Evolutionary conservation across 257 asterid genomes (phyloP).

Genomic region (Solanum pinnatisectum): DNA sequence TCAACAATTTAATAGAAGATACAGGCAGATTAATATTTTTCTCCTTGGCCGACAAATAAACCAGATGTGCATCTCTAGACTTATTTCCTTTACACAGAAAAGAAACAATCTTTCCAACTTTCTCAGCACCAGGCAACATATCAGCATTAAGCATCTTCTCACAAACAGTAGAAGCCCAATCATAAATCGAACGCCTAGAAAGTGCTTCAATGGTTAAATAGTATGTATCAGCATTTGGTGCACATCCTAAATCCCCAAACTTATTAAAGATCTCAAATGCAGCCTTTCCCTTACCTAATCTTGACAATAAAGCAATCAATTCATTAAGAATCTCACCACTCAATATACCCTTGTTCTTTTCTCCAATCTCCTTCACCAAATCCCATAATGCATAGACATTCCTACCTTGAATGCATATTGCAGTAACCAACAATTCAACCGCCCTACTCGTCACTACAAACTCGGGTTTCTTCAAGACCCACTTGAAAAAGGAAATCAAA

Average conservation of each 20-base stretch:
- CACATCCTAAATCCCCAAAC: conserved; percentile 71
- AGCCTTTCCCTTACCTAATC: conserved; percentile 65
- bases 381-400: conserved; percentile 68
- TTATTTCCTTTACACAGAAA: conserved; percentile 58
- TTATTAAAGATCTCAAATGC: conserved; percentile 70
- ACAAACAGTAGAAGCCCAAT: conserved; percentile 57
- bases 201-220: conserved; percentile 67
- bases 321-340: conserved; percentile 42
- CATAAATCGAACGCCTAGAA: conserved; percentile 46
- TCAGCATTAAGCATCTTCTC: conserved; percentile 60
- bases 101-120: conserved; percentile 57
- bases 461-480: conserved; percentile 41
- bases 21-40: conserved; percentile 30
- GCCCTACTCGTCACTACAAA: conserved; percentile 18
- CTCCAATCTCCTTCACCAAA: conserved; percentile 48
- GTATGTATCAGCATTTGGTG: conserved; percentile 48
- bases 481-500: conserved; percentile 50
- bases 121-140: conserved; percentile 41
- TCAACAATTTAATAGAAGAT: conserved; percentile 36
- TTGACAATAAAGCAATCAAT: conserved; percentile 44
- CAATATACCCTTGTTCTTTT: conserved; percentile 43
- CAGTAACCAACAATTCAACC: conserved; percentile 40
- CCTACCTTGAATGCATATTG: conserved; percentile 25
- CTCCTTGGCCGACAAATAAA: conserved; percentile 64
- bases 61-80: conserved; percentile 61